A percentile compares a stretch with the other conserved stretches of the same genome.
These are phyloP conservation scores for Fomes fomentarius DNA, from an alignment of 1,284 basidiomycete genomes.

Conservation along the genomic window DNA sequence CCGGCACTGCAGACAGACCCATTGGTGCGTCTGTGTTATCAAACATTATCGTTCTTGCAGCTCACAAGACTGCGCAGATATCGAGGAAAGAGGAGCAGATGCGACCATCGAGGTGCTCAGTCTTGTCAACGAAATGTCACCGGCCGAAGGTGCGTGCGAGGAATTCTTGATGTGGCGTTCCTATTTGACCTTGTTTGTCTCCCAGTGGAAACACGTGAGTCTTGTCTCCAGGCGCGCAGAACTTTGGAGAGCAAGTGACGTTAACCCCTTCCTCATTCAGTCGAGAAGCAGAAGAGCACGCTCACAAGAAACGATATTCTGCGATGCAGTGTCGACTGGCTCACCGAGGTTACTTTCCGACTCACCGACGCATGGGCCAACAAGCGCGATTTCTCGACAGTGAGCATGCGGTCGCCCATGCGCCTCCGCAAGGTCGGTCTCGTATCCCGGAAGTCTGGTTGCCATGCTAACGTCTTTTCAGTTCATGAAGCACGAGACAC, in stretches of 20 bases:
- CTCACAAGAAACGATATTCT: constrained; percentile 55
- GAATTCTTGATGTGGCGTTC: constrained; percentile 2
- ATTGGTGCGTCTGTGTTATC: constrained; percentile 39
- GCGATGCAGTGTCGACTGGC: constrained; percentile 70
- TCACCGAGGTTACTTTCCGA: constrained; percentile 71
- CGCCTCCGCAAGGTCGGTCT: constrained; percentile 60
- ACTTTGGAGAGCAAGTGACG: not conserved
- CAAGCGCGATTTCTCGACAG: constrained; percentile 55
- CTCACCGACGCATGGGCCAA: constrained; percentile 66
- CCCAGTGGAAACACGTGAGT: constrained; percentile 25
- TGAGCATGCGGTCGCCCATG: constrained; percentile 62
- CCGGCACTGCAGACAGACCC: constrained; percentile 44
- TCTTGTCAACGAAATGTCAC: constrained; percentile 60
- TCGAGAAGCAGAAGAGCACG: constrained; percentile 59
- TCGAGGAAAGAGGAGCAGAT: constrained; percentile 70
- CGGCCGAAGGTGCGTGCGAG: constrained; percentile 61
- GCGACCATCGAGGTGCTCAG: constrained; percentile 75
- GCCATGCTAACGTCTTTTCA: constrained; percentile 33
- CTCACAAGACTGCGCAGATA: constrained; percentile 24
- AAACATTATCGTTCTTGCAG: not conserved
- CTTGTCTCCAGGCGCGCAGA: not conserved
- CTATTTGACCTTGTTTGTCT: constrained; percentile 18
- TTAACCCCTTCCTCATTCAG: constrained; percentile 42
- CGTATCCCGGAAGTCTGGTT: not conserved
- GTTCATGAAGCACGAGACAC: constrained; percentile 76